Evolutionary conservation across 306 rosid genomes (phyloP).

Genomic region (Mucuna pruriens): DNA sequence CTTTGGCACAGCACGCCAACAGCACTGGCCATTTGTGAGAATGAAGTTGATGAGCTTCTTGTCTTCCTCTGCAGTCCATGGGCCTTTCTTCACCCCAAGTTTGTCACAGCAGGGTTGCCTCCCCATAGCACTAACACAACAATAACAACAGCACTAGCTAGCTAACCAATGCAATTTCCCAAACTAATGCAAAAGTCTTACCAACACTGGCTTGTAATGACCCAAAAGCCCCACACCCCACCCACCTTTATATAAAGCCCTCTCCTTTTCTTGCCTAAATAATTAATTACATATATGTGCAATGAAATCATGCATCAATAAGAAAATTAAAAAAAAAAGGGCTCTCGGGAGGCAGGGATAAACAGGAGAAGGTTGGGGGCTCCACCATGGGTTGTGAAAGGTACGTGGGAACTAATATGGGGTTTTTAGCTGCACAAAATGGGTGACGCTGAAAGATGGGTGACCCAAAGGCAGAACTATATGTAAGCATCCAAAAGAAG

Average conservation of each 20-base stretch:
- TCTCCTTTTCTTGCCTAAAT: slow-evolving; percentile 42
- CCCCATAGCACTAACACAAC: slow-evolving; percentile 60
- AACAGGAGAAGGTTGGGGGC: slow-evolving; percentile 47
- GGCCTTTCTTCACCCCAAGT: slow-evolving; percentile 96
- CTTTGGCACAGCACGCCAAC: slow-evolving; percentile 98
- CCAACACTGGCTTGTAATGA: slow-evolving; percentile 50
- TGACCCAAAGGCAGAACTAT: slow-evolving; percentile 46
- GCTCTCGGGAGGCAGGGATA: slow-evolving; percentile 31
- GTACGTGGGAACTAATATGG: slow-evolving; percentile 62
- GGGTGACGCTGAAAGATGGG: slow-evolving; percentile 53
- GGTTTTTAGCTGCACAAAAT: slow-evolving; percentile 50
- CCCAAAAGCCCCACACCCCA: slow-evolving; percentile 58
- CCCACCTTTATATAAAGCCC: slow-evolving; percentile 58
- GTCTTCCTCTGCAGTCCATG: slow-evolving; percentile 96
- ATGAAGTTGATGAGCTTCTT: slow-evolving; percentile 89
- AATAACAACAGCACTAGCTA: slow-evolving; percentile 1
- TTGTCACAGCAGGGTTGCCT: slow-evolving; percentile 98
- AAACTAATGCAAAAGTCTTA: slow-evolving; percentile 44
- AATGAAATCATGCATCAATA: slow-evolving; percentile 26
- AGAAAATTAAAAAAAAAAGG: neutral
- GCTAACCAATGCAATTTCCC: slow-evolving; percentile 21
- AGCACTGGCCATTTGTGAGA: slow-evolving; percentile 91
- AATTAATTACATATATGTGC: slow-evolving; percentile 36
- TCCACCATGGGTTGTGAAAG: slow-evolving; percentile 71
- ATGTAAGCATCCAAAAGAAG: slow-evolving; percentile 41